Base-by-base conservation (phyloP, 1,139 yeast species). In the Pichia sp. region DNA sequence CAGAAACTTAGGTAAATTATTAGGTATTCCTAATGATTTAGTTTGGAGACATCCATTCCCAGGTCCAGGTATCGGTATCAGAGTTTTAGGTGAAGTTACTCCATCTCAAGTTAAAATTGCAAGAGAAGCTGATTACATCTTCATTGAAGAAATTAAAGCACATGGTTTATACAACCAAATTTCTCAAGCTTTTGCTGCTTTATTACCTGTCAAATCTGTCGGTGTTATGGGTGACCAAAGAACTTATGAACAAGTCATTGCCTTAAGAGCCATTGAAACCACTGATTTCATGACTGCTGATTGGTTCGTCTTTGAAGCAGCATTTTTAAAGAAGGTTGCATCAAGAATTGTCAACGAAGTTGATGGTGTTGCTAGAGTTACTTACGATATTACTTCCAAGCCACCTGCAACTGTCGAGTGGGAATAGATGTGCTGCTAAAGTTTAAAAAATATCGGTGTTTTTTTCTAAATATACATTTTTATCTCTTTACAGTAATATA, bases 21-120 rank as follows among this genome's bases (percentile, higher is more conserved):
- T 92, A 72, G 97, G 96, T 45, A 94, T 92, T 59, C 95, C 97
- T 40, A 94, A 87, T 62, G 98, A 92, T 58, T 77, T 92, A 59
- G 97, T 92, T 55, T 90, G 98, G 97, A 86, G 99, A 77, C 99
- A 92, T 65, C 99, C 99, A 49, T 92, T 92, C 95, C 99, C 99
- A 61, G 99, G 99, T 64, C 99, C 99, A 65, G 99, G 99, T 72
- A 85, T 92, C 64, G 98, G 97, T 56, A 94, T 92, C 65, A 83
- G 99, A 71, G 95, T 92, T 48, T 74, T 92, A 48, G 99, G 99
- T 57, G 97, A 90, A 71, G 97, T 92, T 53, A 86, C 96, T 51
- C 84, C 80, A 56, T 81, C 75, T 53, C 98, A 92, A 72, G 92
- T 92, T 49, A 88, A 79, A 61, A 92, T 92, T 65, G 98, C 98